A percentile compares a stretch with the other conserved stretches of the same genome.
Evolutionary conservation across 306 rosid species (phyloP).

Genomic region (Citrullus mucosospermus): DNA sequence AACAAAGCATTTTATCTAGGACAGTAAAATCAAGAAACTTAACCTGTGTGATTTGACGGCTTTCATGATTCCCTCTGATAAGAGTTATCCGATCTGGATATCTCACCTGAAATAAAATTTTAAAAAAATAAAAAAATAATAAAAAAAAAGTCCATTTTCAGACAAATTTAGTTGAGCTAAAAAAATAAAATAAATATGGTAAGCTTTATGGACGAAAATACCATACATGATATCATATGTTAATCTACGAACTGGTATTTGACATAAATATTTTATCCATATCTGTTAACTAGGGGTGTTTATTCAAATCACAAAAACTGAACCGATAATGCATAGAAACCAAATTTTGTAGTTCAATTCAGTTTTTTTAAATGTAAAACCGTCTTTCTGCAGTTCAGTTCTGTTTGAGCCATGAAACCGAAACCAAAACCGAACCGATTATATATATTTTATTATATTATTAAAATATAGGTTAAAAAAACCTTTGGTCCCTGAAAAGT

Average conservation of each 20-base stretch:
- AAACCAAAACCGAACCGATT: too few species aligned
- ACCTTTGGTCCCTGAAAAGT: too few species aligned
- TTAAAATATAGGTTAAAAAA: too few species aligned
- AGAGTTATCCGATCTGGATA: constrained; percentile 99
- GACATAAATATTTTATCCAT: neutral
- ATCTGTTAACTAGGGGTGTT: too few species aligned
- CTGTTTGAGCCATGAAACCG: too few species aligned
- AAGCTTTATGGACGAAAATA: neutral
- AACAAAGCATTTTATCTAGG: constrained; percentile 3
- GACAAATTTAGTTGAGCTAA: constrained; percentile 1
- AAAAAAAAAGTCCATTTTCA: constrained; percentile 14
- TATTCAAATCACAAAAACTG: too few species aligned
- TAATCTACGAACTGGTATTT: neutral
- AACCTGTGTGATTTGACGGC: constrained; percentile 99
- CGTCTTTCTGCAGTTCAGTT: too few species aligned
- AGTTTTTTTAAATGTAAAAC: too few species aligned
- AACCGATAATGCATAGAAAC: too few species aligned
- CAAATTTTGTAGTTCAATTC: too few species aligned
- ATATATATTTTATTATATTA: too few species aligned
- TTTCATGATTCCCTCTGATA: constrained; percentile 97
- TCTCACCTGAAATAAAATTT: constrained; percentile 51
- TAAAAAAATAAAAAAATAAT: too few species aligned
- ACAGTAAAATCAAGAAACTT: constrained; percentile 11
- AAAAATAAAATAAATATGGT: neutral
- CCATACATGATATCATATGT: neutral